These are phyloP conservation scores for Coemansia sp. DNA, from an alignment of 192 early-diverging fungal species.

Conservation along the genomic window DNA sequence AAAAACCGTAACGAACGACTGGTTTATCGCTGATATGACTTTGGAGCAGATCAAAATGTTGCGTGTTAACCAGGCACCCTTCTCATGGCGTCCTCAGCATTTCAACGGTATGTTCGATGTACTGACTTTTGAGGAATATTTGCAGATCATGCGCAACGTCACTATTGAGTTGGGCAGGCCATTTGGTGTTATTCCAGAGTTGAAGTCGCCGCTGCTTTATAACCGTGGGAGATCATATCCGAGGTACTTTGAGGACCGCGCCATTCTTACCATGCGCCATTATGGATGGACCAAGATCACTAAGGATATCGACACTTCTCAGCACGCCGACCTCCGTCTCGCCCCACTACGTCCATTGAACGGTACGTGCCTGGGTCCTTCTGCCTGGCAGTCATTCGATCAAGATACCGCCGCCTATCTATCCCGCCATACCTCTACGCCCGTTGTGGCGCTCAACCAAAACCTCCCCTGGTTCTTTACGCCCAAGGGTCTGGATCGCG, in stretches of 20 bases:
- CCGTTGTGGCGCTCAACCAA: conserved; percentile 34
- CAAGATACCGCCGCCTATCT: conserved; percentile 48
- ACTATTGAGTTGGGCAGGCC: conserved; percentile 24
- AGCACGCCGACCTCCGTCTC: conserved; percentile 22
- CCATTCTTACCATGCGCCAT: conserved; percentile 34
- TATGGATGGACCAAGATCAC: conserved; percentile 42
- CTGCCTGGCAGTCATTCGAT: conserved; percentile 51
- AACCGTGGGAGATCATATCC: conserved; percentile 29
- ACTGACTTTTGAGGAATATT: conserved; percentile 51
- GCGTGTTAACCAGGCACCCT: conserved; percentile 33
- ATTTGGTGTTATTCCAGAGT: conserved; percentile 50
- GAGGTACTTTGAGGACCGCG: conserved; percentile 51
- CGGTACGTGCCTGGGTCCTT: conserved; percentile 17
- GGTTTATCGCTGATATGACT: conserved; percentile 52
- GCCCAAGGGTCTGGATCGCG: conserved; percentile 32
- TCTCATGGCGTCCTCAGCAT: conserved; percentile 37
- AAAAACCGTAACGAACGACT: conserved; percentile 27
- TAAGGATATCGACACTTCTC: conserved; percentile 11
- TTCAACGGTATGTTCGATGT: conserved; percentile 44
- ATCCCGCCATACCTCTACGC: conserved; percentile 16
- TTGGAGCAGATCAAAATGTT: conserved; percentile 33
- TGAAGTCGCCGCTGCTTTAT: conserved; percentile 51
- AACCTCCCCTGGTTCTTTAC: conserved; percentile 41
- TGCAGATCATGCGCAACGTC: conserved; percentile 42
- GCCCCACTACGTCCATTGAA: conserved; percentile 4